Evolutionary conservation across 2,329 filamentous ascomycete species (phyloP), one percentile per base, ranked within the genome.

Genomic region (Bisporella sp.): DNA sequence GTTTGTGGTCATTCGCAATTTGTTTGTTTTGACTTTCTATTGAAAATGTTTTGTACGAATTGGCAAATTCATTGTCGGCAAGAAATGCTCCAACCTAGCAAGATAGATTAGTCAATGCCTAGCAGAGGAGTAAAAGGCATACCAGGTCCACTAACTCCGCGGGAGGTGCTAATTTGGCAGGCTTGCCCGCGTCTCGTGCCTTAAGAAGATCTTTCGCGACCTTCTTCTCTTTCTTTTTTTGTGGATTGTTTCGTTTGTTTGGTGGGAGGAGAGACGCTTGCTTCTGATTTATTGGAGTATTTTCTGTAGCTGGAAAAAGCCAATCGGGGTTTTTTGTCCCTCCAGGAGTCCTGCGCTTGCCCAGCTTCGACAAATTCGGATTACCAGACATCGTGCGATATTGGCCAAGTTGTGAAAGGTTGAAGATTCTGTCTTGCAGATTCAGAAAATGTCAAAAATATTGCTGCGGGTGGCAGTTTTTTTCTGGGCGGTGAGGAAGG

Each of bases 111-210:
- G 35, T n/a, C 8, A 4, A 37, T 37, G 35, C n/a, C 8, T 37
- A n/a, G 8, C 8, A 21, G 21, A 21, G n/a, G n/a, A 37, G 35
- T n/a, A 9, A 37, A 4, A 37, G n/a, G 35, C 35, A 37, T 60
- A 90, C 76, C 12, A 88, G 71, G 54, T 82, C 78, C 63, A 90
- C 71, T 35, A 90, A 71, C 66, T 85, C 76, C 31, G 76, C 67
- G 4, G 84, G 76, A 30, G 79, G 74, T 44, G 71, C 65, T 31
- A 66, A 39, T 49, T 62, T 62, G 7, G 57, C 33, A 39, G 60
- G 52, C 33, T 57, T 55, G 6, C 54, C 58, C 47, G 51, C 56
- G 47, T 52, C 57, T 39, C 55, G 54, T n/a, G 58, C 54, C 41
- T 58, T 61, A 41, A 65, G 56, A 30, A 63, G 58, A 45, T 61